Evolutionary conservation across 2,329 filamentous ascomycete genomes (phyloP), one percentile per base, ranked within the genome.

Genomic region (Pyrenochaeta sp.): DNA sequence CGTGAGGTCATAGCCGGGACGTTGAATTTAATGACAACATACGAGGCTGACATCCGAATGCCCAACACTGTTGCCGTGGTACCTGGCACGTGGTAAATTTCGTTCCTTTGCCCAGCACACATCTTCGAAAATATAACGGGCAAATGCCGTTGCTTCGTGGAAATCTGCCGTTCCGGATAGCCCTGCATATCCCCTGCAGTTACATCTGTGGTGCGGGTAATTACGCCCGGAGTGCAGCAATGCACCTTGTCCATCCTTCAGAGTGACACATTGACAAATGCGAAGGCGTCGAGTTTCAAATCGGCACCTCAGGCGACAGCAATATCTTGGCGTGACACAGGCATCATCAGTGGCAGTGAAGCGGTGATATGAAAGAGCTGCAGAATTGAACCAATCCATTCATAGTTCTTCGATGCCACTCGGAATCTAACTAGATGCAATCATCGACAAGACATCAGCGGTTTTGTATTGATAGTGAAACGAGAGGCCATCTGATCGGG

Each of bases 1-100:
- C 49, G 50, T 61, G 60, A 58, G 57, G 52, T 61, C 60, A 64
- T 54, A 21, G 30, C 23, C 9, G 23, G 23, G 9, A 4, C 23
- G 9, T 27, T 4, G 23, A 27, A 27, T 27, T 27, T n/a, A n/a
- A n/a, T n/a, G n/a, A n/a, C 23, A 27, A 4, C 23, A 27, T 9
- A 5, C 23, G 23, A 9, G 23, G 23, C 23, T 27, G 23, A 27
- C 23, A 5, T 9, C 23, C 23, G 9, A 27, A 27, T 27, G 23
- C 23, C 4, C 23, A 27, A 27, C 4, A 27, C 23, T 27, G 23
- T 27, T 27, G 23, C 23, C 23, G 9, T 5, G 23, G 23, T 9
- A 27, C 23, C 23, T 27, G 23, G 4, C 23, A 5, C 23, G 9
- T 9, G 9, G 9, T 27, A 27, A 9, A 27, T 9, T 27, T 9